Evolutionary conservation across 2,329 filamentous ascomycete genomes (phyloP).

Genomic region (Ceratocystis papillata): DNA sequence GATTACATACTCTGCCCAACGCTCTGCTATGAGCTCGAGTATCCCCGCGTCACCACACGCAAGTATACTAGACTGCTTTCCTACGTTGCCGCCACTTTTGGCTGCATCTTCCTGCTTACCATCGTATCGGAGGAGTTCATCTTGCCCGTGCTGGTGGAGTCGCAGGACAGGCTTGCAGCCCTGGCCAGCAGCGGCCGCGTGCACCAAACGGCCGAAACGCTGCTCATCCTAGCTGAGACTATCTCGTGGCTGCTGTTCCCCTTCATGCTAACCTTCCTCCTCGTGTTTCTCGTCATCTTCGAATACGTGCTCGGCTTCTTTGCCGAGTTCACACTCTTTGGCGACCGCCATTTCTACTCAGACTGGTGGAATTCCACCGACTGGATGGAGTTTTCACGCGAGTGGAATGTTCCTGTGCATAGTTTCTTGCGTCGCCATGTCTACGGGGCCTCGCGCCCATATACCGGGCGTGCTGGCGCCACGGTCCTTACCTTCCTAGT

Average conservation of each 20-base stretch:
- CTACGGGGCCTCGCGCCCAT: constrained; percentile 68
- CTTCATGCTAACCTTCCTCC: constrained; percentile 89
- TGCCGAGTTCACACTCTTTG: constrained; percentile 87
- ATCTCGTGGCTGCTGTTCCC: constrained; percentile 88
- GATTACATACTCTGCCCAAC: constrained; percentile 91
- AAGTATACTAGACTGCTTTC: constrained; percentile 72
- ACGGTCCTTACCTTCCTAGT: constrained; percentile 88
- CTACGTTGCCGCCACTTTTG: constrained; percentile 83
- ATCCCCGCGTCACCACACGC: constrained; percentile 65
- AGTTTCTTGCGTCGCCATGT: constrained; percentile 91
- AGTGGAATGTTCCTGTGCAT: constrained; percentile 98
- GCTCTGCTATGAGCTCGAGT: constrained; percentile 94
- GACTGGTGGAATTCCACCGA: constrained; percentile 70
- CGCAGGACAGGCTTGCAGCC: constrained; percentile 40
- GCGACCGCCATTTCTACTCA: constrained; percentile 83
- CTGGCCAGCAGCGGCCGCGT: not conserved
- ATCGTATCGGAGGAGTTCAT: constrained; percentile 92
- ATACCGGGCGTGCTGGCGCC: constrained; percentile 64
- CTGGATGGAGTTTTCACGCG: constrained; percentile 90
- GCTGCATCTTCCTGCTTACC: constrained; percentile 89
- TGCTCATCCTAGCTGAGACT: constrained; percentile 75
- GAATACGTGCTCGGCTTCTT: constrained; percentile 93
- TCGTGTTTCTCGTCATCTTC: constrained; percentile 97
- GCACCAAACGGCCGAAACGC: constrained; percentile 44
- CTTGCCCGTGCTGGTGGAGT: constrained; percentile 72